Conservation (phyloP, 257 asterid species). For the Handroanthus guayacan region DNA sequence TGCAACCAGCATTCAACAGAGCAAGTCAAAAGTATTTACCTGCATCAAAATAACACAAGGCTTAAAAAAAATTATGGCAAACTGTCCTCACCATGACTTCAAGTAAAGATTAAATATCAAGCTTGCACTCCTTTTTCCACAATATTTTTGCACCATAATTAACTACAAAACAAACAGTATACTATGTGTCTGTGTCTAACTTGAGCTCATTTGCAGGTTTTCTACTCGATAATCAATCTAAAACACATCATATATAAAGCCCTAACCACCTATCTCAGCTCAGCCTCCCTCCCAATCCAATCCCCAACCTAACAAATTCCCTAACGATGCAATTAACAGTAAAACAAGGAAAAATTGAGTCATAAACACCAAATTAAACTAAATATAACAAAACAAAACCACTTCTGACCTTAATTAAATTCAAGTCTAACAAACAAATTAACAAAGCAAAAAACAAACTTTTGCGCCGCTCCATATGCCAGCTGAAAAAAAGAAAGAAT, state of each 20-base stretch:
- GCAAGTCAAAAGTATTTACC: constrained; percentile 37
- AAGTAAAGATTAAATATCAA: not conserved
- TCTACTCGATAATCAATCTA: too few relatives aligned
- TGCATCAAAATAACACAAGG: constrained; percentile 31
- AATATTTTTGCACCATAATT: too few relatives aligned
- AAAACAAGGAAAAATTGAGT: not conserved
- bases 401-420: constrained; percentile 15
- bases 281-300: constrained; percentile 11
- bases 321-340: constrained; percentile 1
- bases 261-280: constrained; percentile 38
- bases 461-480: not conserved
- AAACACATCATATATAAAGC: constrained; percentile 10
- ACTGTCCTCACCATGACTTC: not conserved
- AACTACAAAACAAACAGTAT: too few relatives aligned
- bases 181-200: too few relatives aligned
- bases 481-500: not conserved
- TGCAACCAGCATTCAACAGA: constrained; percentile 17
- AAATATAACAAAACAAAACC: constrained; percentile 11
- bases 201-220: too few relatives aligned
- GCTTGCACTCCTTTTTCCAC: too few relatives aligned
- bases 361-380: constrained; percentile 11
- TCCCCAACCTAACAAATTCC: constrained; percentile 20
- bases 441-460: constrained; percentile 6
- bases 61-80: not conserved
- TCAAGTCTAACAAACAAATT: not conserved